A percentile compares a stretch with the other conserved stretches of the same genome.
These are phyloP conservation scores for Coprinopsis marcescibilis DNA, from an alignment of 768 basidiomycete genomes.

Conservation along the genomic window DNA sequence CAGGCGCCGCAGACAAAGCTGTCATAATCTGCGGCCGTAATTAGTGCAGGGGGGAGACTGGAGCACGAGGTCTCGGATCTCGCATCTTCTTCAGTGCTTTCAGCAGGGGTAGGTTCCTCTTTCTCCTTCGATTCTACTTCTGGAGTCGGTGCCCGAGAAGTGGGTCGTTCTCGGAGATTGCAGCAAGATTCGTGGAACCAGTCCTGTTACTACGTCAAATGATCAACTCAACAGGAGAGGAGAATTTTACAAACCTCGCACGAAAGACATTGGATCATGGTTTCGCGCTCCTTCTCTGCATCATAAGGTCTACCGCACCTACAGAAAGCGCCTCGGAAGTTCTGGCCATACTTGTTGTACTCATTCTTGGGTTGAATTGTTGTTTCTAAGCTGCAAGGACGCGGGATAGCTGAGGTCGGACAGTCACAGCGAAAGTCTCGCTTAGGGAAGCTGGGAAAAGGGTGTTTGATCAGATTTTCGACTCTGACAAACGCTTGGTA, in stretches of 20 bases:
- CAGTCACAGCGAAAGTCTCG: constrained; percentile 82
- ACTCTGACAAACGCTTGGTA: constrained; percentile 1
- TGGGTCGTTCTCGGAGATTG: constrained; percentile 65
- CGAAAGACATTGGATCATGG: constrained; percentile 83
- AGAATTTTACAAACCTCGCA: constrained; percentile 61
- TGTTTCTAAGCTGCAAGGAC: constrained; percentile 60
- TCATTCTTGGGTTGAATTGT: constrained; percentile 47
- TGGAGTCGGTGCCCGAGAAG: constrained; percentile 38
- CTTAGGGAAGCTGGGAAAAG: constrained; percentile 60
- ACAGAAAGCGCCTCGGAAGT: constrained; percentile 69
- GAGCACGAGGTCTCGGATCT: constrained; percentile 60
- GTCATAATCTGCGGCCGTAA: constrained; percentile 68
- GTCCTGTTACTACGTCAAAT: constrained; percentile 42
- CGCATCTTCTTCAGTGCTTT: constrained; percentile 37
- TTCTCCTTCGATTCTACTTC: constrained; percentile 17
- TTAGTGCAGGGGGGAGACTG: constrained; percentile 60
- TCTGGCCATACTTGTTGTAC: constrained; percentile 64
- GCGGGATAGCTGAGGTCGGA: constrained; percentile 58
- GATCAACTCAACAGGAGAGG: constrained; percentile 1
- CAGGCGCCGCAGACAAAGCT: constrained; percentile 68
- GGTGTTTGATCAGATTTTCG: constrained; percentile 8
- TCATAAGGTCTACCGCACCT: constrained; percentile 71
- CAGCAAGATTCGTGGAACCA: constrained; percentile 92
- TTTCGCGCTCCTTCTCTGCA: constrained; percentile 66
- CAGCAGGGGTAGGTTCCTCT: not conserved